These are phyloP conservation scores for Macrolepiota dolichaula DNA, from an alignment of 768 basidiomycete species.

Conservation along the genomic window DNA sequence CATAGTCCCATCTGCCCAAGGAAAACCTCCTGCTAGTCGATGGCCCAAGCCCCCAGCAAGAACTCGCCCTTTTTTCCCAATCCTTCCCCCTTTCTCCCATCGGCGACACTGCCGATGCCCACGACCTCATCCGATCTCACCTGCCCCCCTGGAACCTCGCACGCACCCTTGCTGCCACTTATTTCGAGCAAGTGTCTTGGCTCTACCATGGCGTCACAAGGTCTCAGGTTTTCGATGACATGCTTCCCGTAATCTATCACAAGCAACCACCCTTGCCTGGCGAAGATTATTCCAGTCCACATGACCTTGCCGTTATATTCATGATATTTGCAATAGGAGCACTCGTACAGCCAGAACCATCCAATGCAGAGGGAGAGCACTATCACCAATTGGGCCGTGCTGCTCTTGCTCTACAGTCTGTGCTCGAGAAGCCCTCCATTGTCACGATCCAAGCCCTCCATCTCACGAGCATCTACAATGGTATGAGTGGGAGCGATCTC, in stretches of 20 bases:
- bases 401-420: constrained; percentile 62
- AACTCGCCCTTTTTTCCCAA: constrained; percentile 50
- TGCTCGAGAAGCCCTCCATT: constrained; percentile 68
- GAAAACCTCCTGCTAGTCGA: constrained; percentile 21
- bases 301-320: constrained; percentile 52
- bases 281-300: constrained; percentile 37
- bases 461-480: constrained; percentile 66
- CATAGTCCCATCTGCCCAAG: constrained; percentile 24
- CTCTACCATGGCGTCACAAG: constrained; percentile 59
- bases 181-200: constrained; percentile 61
- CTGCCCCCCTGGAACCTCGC: constrained; percentile 55
- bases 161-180: constrained; percentile 55
- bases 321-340: constrained; percentile 56
- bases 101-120: constrained; percentile 43
- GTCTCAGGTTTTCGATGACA: constrained; percentile 64
- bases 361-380: constrained; percentile 47
- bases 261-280: constrained; percentile 39
- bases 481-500: constrained; percentile 63
- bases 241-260: constrained; percentile 60
- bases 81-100: constrained; percentile 65
- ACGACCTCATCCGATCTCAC: constrained; percentile 47
- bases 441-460: constrained; percentile 70
- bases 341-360: constrained; percentile 34
- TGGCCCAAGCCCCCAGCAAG: constrained; percentile 20
- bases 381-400: constrained; percentile 64